Percentiles rank a stretch among this genome's conserved stretches.
Conservation (phyloP, 805 yeast genomes). For the Lipomyces orientalis region DNA sequence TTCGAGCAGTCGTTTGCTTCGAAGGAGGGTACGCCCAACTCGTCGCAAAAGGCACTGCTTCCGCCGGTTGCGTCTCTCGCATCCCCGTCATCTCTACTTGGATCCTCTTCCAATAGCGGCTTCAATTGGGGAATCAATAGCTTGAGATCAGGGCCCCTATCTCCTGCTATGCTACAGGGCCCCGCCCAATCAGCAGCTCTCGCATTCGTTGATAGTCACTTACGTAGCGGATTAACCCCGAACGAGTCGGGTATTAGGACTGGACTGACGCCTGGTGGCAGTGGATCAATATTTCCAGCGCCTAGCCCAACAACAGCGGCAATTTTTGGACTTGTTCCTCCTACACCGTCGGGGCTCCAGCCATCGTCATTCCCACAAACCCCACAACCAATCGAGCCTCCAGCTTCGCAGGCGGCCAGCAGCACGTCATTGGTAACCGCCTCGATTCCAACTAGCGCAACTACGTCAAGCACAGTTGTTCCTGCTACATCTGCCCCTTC, state of each 20-base stretch:
- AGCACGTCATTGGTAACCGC: slow-evolving; percentile 11
- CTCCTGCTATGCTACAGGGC: slow-evolving; percentile 48
- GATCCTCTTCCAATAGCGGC: slow-evolving; percentile 23
- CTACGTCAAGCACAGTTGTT: slow-evolving; percentile 6
- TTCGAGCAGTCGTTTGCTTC: slow-evolving; percentile 93
- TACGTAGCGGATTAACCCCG: slow-evolving; percentile 70
- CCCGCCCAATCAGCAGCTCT: slow-evolving; percentile 38
- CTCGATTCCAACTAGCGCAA: slow-evolving; percentile 17
- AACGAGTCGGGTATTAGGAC: slow-evolving; percentile 73
- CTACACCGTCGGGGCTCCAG: slow-evolving; percentile 50
- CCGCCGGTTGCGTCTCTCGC: slow-evolving; percentile 39
- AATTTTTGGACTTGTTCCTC: slow-evolving; percentile 47
- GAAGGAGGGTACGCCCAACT: slow-evolving; percentile 43
- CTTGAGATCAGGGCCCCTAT: slow-evolving; percentile 46
- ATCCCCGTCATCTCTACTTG: slow-evolving; percentile 36
- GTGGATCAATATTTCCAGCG: slow-evolving; percentile 46
- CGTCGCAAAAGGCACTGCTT: slow-evolving; percentile 31
- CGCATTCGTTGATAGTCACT: slow-evolving; percentile 37
- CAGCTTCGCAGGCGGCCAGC: slow-evolving; percentile 11
- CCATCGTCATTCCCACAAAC: slow-evolving; percentile 44
- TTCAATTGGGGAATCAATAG: slow-evolving; percentile 35
- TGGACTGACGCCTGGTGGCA: slow-evolving; percentile 48
- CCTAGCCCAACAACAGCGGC: slow-evolving; percentile 49
- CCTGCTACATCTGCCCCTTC: slow-evolving; percentile 10
- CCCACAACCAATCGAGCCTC: slow-evolving; percentile 15